Percentiles rank a stretch among this genome's conserved stretches.
These are phyloP conservation scores for Halocafeteria seosinensis DNA, from an alignment of 108 stramenopile genomes.

Conservation along the genomic window DNA sequence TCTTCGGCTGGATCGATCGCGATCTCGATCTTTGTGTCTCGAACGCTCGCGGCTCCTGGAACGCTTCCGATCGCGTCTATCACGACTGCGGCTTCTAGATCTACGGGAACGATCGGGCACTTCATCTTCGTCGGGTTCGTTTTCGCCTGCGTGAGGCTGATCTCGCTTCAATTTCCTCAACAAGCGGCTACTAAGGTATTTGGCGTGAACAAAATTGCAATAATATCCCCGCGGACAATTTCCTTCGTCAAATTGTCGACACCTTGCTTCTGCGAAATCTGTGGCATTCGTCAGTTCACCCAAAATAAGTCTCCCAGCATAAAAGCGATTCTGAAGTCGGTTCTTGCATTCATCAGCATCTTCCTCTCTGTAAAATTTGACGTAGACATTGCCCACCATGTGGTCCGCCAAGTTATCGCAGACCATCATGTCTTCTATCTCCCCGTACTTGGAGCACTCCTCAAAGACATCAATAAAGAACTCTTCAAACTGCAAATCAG, in stretches of 20 bases:
- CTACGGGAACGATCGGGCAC: too few species aligned
- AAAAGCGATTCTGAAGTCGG: conserved; percentile 69
- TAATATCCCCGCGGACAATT: conserved; percentile 65
- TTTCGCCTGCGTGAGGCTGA: neutral
- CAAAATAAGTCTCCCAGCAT: conserved; percentile 63
- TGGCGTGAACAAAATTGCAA: conserved; percentile 92
- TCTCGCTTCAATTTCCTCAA: neutral
- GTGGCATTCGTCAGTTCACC: conserved; percentile 84
- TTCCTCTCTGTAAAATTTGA: conserved; percentile 81
- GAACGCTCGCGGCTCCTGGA: too few species aligned
- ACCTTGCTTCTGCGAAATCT: conserved; percentile 81
- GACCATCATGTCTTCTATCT: conserved; percentile 74
- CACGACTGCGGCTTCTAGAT: too few species aligned
- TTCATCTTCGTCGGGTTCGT: too few species aligned
- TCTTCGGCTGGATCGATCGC: too few species aligned
- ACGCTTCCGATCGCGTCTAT: too few species aligned
- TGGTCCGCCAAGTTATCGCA: conserved; percentile 97
- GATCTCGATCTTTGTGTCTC: too few species aligned
- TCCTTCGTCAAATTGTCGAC: conserved; percentile 66
- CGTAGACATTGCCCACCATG: conserved; percentile 82
- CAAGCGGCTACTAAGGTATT: neutral
- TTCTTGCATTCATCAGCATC: conserved; percentile 72
- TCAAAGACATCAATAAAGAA: conserved; percentile 44
- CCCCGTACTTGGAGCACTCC: conserved; percentile 78
- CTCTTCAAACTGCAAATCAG: conserved; percentile 18